Conservation (phyloP, 495 filamentous ascomycete genomes). For the Penicillium parvum region DNA sequence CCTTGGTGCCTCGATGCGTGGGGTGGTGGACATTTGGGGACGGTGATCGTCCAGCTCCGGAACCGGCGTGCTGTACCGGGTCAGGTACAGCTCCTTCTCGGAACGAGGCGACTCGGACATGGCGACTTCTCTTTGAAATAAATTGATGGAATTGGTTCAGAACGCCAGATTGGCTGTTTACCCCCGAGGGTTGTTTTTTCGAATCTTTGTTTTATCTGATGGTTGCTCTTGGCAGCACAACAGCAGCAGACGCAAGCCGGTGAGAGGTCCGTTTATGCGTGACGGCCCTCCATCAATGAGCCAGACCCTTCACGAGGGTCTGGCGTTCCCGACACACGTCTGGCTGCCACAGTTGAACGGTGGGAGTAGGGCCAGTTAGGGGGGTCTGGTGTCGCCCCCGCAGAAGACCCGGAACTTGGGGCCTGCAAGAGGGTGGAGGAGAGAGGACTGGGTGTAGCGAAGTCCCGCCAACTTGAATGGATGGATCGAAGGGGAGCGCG, state of each 20-base stretch:
- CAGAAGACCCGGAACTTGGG: conserved; percentile 86
- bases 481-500: conserved; percentile 35
- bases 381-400: conserved; percentile 95
- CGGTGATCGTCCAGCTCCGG: conserved; percentile 93
- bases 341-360: conserved; percentile 35
- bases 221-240: conserved; percentile 20
- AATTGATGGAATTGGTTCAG: conserved; percentile 9
- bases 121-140: conserved; percentile 11
- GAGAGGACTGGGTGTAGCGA: conserved; percentile 69
- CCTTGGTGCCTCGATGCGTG: conserved; percentile 52
- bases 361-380: conserved; percentile 68
- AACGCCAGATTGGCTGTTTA: conserved; percentile 18
- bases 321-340: conserved; percentile 42
- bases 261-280: conserved; percentile 32
- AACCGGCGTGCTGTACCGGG: conserved; percentile 70
- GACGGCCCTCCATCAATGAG: conserved; percentile 41
- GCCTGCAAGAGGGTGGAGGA: conserved; percentile 88
- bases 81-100: conserved; percentile 51
- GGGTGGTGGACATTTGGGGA: conserved; percentile 66
- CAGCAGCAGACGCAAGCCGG: conserved; percentile 31
- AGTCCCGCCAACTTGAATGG: conserved; percentile 97
- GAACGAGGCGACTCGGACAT: conserved; percentile 66
- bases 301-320: conserved; percentile 47
- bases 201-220: too few species aligned
- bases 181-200: background rate